These are phyloP conservation scores for Cercospora zeina DNA, from an alignment of 2,329 filamentous ascomycete species.

Conservation along the genomic window DNA sequence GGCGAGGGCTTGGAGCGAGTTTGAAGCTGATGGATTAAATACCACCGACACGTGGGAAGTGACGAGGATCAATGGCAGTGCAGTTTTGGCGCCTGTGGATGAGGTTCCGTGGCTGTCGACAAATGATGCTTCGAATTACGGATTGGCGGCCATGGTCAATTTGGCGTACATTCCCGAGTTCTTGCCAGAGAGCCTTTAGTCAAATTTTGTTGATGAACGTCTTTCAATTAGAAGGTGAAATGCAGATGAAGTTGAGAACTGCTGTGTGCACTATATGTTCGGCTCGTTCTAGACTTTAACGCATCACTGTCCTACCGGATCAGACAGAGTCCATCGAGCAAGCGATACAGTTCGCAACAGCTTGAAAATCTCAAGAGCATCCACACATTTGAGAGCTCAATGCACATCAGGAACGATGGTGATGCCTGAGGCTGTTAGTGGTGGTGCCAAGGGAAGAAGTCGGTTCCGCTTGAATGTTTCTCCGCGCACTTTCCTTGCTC, in stretches of 20 bases:
- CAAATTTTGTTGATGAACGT: neutral
- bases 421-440: no score
- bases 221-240: neutral
- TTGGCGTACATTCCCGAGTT: conserved; percentile 45
- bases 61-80: conserved; percentile 47
- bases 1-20: conserved; percentile 57
- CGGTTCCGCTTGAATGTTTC: no score
- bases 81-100: conserved; percentile 52
- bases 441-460: no score
- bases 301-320: no score
- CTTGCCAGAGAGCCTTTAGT: conserved; percentile 7
- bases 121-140: conserved; percentile 59
- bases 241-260: neutral
- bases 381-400: no score
- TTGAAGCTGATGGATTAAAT: conserved; percentile 49
- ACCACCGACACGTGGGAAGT: conserved; percentile 41
- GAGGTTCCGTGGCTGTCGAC: conserved; percentile 61
- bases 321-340: no score
- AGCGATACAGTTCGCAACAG: no score
- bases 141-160: conserved; percentile 59
- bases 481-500: no score
- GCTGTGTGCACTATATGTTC: no score
- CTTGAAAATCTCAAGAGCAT: no score
- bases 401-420: no score
- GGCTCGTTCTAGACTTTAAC: no score